These are phyloP conservation scores for Cyclotella kingstonii DNA, from an alignment of 108 stramenopile species.

Conservation along the genomic window DNA sequence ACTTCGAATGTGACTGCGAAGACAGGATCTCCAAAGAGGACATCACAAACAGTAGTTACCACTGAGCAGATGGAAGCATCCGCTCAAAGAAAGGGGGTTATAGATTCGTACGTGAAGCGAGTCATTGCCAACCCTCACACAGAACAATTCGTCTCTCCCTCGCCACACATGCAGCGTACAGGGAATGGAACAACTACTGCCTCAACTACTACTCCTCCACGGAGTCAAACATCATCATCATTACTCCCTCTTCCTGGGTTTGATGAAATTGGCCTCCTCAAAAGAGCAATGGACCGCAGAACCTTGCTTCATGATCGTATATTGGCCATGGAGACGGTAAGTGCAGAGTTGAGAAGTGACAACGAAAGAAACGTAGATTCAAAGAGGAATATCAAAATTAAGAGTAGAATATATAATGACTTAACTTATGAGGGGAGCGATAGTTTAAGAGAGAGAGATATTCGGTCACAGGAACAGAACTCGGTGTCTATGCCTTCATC, in stretches of 20 bases:
- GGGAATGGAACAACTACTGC: no score
- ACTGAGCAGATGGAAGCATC: no score
- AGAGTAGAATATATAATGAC: background rate
- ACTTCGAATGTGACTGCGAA: no score
- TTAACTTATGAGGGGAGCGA: background rate
- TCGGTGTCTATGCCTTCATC: background rate
- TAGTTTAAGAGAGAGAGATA: background rate
- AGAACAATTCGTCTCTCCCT: no score
- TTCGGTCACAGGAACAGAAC: background rate
- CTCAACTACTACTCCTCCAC: no score
- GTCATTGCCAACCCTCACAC: no score
- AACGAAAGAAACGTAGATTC: conserved; percentile 1
- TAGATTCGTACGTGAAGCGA: no score
- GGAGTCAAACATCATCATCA: conserved; percentile 1
- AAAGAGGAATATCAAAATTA: background rate
- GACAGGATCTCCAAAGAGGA: no score
- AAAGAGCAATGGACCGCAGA: conserved; percentile 31
- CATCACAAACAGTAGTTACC: no score
- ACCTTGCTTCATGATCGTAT: conserved; percentile 28
- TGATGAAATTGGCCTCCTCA: conserved; percentile 31
- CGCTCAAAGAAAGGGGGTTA: no score
- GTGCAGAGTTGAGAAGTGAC: conserved; percentile 2
- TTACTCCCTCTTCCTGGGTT: conserved; percentile 6
- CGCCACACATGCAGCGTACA: no score
- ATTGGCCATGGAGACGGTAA: conserved; percentile 22